These are phyloP conservation scores for Aquilaria malaccensis DNA, from an alignment of 345 rosid species.

Conservation along the genomic window DNA sequence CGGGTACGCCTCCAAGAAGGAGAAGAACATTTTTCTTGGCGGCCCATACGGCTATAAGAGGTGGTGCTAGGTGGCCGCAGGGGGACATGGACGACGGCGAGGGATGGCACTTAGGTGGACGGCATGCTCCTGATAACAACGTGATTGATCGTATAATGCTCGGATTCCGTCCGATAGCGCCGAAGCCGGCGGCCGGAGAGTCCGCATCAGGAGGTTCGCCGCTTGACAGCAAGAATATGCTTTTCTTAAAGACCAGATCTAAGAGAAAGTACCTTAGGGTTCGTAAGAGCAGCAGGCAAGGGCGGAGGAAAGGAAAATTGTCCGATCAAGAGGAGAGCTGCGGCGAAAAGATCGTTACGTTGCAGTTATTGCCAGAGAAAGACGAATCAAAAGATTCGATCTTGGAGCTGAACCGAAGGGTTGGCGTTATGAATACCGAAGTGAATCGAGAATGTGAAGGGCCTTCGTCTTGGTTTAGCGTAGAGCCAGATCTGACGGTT, in stretches of 20 bases:
- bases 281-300: slow-evolving; percentile 25
- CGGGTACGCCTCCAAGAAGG: not conserved
- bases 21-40: not conserved
- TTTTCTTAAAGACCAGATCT: slow-evolving; percentile 28
- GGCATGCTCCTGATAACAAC: slow-evolving; percentile 29
- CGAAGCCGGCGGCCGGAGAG: slow-evolving; percentile 49
- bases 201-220: slow-evolving; percentile 9
- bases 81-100: slow-evolving; percentile 20
- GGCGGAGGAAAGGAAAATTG: slow-evolving; percentile 15
- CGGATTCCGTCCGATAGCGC: slow-evolving; percentile 86
- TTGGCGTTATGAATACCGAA: not conserved
- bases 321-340: slow-evolving; percentile 9
- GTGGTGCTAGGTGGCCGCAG: slow-evolving; percentile 5
- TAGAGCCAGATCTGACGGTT: slow-evolving; percentile 17
- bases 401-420: not conserved
- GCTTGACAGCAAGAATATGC: slow-evolving; percentile 14
- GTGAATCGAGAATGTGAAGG: slow-evolving; percentile 1
- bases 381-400: slow-evolving; percentile 14
- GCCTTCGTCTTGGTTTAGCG: slow-evolving; percentile 5
- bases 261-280: slow-evolving; percentile 79
- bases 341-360: slow-evolving; percentile 25
- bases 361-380: slow-evolving; percentile 49
- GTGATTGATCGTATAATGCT: slow-evolving; percentile 55
- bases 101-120: slow-evolving; percentile 17
- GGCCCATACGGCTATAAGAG: not conserved